Base-by-base conservation (phyloP, 352 stramenopile genomes). In the Thraustochytrium striatum region DNA sequence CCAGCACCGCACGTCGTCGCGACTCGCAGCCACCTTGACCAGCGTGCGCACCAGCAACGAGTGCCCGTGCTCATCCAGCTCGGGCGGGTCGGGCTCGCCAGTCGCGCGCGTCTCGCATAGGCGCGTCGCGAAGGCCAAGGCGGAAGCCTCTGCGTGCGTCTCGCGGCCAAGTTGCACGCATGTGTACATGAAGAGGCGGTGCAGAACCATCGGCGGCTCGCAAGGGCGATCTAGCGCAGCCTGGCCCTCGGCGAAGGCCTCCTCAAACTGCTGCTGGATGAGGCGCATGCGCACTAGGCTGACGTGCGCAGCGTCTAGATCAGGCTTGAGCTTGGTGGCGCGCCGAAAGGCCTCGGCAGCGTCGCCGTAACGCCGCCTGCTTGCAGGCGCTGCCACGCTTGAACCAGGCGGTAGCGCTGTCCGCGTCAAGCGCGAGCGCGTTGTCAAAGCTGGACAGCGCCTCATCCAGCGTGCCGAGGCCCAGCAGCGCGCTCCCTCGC, bases 331-430 rank as follows among this genome's bases (percentile, higher is more conserved):
- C 36, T 57, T n/a, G 41, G 35, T 38, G 5, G 59, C 59, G 13
- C 33, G 50, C 21, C 59, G 36, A n/a, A 70, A 70, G 59, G 59
- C 59, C 25, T 19, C 59, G 59, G 53, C 35, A n/a, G 59, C 59
- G 3, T 70, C 33, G 25, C 33, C 36, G 59, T 53, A 70, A 33
- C 53, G 33, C 0, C 59, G 59, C 36, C 50, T 38, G 59, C 32
- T 70, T 70, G 30, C 53, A 38, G 9, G 59, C 59, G 38, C 33
- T 70, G 59, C 59, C 59, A 33, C 53, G 50, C n/a, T 70, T 70
- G 35, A 70, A 70, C 59, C 59, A 70, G 9, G 59, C 59, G 9
- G 59, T 33, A 9, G 59, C 59, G 38, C 41, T 70, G 13, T 5
- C 21, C 3, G 59, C 35, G 9, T 70, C 59, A 3, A 16, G 33